A percentile compares a stretch with the other conserved stretches of the same genome.
These are phyloP conservation scores for Pneumocystis wakefieldiae DNA, from an alignment of 1,139 yeast species.

Conservation along the genomic window DNA sequence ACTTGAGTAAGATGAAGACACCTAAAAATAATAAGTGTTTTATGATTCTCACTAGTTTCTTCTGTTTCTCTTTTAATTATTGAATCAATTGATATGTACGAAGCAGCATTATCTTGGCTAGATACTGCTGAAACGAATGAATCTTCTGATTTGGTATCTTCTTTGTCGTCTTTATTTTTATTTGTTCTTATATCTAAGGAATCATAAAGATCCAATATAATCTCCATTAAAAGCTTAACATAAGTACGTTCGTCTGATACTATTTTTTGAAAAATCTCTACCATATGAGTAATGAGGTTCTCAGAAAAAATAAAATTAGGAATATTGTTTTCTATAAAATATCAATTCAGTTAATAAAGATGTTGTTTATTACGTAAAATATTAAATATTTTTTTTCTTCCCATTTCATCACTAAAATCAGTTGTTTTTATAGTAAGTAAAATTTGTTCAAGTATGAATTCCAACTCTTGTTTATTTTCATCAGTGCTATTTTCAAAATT, in stretches of 20 bases:
- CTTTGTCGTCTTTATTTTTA: constrained; percentile 12
- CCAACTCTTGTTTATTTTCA: constrained; percentile 40
- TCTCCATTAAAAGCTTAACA: constrained; percentile 69
- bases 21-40: constrained; percentile 33
- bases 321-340: constrained; percentile 2
- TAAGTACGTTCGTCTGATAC: constrained; percentile 75
- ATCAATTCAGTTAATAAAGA: constrained; percentile 16
- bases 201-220: constrained; percentile 72
- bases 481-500: constrained; percentile 21
- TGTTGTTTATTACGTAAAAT: constrained; percentile 38
- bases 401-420: constrained; percentile 84
- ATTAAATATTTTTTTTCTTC: constrained; percentile 68
- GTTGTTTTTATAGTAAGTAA: constrained; percentile 51
- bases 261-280: constrained; percentile 51
- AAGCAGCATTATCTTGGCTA: constrained; percentile 16
- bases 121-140: constrained; percentile 46
- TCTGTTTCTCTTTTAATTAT: constrained; percentile 26
- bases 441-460: constrained; percentile 64
- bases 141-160: constrained; percentile 20
- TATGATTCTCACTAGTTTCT: constrained; percentile 23
- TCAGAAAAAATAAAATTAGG: constrained; percentile 32
- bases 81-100: constrained; percentile 13
- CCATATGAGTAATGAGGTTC: constrained; percentile 39
- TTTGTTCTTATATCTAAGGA: constrained; percentile 32
- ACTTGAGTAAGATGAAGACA: constrained; percentile 59